Evolutionary conservation across 306 rosid genomes (phyloP), one percentile per base, ranked within the genome.

Genomic region (Pachyrhizus erosus): DNA sequence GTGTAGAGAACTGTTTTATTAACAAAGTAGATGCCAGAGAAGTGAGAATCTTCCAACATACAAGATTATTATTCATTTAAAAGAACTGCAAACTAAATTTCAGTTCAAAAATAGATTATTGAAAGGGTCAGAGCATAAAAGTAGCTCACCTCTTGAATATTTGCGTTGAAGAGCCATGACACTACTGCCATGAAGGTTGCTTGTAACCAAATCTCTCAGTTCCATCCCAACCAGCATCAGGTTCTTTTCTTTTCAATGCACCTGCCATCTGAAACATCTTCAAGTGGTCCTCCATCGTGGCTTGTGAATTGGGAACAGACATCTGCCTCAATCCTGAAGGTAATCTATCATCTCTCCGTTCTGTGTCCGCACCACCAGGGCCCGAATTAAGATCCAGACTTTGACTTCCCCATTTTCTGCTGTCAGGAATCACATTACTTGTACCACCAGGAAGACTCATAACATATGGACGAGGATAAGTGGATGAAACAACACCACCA

Each of bases 321-420:
- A 88, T 87, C 62, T 89, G 98, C 86, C 96, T 86, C 88, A 90
- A 74, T 24, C 90, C 92, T 10, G 91, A 57, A 82, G 91, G 83
- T 65, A 91, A 82, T 77, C 93, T 91, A 57, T 93, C 98, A 51
- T 93, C 98, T 79, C 95, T 89, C 52, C 92, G 77, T 48, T 93
- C 98, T 15, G 77, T 15, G 76, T 91, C 97, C 24, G 85, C 2
- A 37, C 86, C 85, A 62, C 91, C 94, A 70, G 97, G 99, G 77
- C 99, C 98, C 1, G 98, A 84, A 86, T 96, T 96, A 37, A 96
- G 98, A 89, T 96, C 99, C 55, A 96, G 83, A 83, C 93, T 92
- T 76, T 87, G 98, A 78, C 92, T 88, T 70, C 93, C 97, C 99
- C 99, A 96, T 86, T 92, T 93, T 82, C 98, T 85, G 82, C 84